Evolutionary conservation across 2,329 filamentous ascomycete genomes (phyloP).

Genomic region (Aspergillus nomiae): DNA sequence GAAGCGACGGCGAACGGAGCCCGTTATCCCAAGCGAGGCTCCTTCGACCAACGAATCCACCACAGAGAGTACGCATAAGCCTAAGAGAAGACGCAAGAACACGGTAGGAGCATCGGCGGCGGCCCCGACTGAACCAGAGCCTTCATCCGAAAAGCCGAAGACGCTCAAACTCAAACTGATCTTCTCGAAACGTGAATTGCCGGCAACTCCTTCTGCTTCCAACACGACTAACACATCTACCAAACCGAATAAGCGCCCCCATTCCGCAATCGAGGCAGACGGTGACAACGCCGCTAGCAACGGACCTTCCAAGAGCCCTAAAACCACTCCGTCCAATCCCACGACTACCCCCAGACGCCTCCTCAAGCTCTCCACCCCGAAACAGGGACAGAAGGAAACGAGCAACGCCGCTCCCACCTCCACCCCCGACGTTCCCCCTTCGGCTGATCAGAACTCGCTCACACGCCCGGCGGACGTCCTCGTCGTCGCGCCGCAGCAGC

Average conservation of each 20-base stretch:
- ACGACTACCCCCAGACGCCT: background rate
- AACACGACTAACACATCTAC: slow-evolving; percentile 1
- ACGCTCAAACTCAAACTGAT: slow-evolving; percentile 18
- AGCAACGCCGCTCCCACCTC: background rate
- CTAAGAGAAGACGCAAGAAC: slow-evolving; percentile 20
- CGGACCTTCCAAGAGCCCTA: slow-evolving; percentile 5
- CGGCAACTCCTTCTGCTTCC: background rate
- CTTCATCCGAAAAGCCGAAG: slow-evolving; percentile 7
- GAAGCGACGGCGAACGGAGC: slow-evolving; percentile 20
- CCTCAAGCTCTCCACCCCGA: slow-evolving; percentile 2
- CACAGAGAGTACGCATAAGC: slow-evolving; percentile 2
- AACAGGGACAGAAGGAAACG: background rate
- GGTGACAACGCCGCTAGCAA: background rate
- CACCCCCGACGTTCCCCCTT: background rate
- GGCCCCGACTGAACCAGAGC: background rate
- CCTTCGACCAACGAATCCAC: slow-evolving; percentile 1
- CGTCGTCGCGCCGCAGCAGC: slow-evolving; percentile 26
- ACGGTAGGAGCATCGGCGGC: background rate
- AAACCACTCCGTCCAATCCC: background rate
- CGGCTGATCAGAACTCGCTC: slow-evolving; percentile 1
- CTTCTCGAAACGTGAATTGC: slow-evolving; percentile 13
- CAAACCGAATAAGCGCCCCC: slow-evolving; percentile 20
- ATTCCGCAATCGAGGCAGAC: slow-evolving; percentile 15
- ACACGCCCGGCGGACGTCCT: slow-evolving; percentile 22
- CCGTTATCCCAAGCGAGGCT: background rate